phyloP scores from a whole-genome alignment of 768 basidiomycete genomes.

The Hemileccinum impolitum region DNA sequence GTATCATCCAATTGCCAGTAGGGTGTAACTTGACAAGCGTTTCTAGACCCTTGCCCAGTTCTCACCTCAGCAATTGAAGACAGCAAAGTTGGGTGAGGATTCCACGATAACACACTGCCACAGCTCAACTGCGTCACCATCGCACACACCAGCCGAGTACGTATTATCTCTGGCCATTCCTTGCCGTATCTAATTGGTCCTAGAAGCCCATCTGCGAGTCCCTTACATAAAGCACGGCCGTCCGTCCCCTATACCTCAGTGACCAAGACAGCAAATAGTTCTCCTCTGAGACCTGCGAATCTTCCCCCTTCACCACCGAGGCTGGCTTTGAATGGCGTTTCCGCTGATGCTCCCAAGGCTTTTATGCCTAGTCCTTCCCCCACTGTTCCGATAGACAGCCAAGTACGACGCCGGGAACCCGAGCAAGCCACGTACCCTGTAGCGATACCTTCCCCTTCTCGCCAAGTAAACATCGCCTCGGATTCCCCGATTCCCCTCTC shows the following conservation, averaged over 20 bases:
- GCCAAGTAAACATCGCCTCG: constrained; percentile 20
- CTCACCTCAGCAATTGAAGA: constrained; percentile 48
- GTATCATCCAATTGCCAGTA: constrained; percentile 15
- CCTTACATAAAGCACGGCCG: constrained; percentile 36
- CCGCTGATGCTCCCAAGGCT: constrained; percentile 55
- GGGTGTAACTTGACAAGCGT: constrained; percentile 9
- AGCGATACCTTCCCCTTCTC: constrained; percentile 29
- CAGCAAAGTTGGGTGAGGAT: constrained; percentile 20
- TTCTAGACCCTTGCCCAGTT: constrained; percentile 60
- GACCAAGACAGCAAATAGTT: constrained; percentile 16
- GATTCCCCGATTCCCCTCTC: constrained; percentile 76
- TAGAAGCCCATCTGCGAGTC: constrained; percentile 9
- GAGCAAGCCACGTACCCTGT: constrained; percentile 47
- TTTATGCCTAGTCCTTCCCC: constrained; percentile 28
- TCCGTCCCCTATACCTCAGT: constrained; percentile 43
- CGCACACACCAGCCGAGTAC: constrained; percentile 18
- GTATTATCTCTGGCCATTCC: constrained; percentile 9
- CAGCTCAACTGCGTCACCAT: constrained; percentile 14
- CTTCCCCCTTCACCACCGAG: constrained; percentile 54
- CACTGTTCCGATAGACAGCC: constrained; percentile 41
- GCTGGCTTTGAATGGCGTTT: constrained; percentile 66
- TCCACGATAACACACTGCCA: constrained; percentile 18
- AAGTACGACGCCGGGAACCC: constrained; percentile 51
- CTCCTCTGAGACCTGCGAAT: constrained; percentile 22
- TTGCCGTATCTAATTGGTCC: constrained; percentile 9